These are phyloP conservation scores for Mycena haematopus DNA, from an alignment of 768 basidiomycete genomes.

Conservation along the genomic window DNA sequence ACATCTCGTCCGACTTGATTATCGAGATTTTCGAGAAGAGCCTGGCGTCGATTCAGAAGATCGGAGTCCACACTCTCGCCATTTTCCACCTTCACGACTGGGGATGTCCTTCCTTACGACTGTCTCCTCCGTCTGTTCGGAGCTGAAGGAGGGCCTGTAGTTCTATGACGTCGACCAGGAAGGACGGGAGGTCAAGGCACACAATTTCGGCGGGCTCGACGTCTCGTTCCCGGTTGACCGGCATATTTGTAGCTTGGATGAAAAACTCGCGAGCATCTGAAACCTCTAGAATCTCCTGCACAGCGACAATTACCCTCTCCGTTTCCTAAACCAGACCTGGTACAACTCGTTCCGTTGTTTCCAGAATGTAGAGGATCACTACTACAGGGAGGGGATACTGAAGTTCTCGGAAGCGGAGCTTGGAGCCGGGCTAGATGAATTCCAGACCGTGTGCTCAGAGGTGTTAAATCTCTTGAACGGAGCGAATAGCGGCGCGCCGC, in stretches of 20 bases:
- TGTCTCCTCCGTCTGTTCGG: conserved; percentile 22
- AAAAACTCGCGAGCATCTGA: no score
- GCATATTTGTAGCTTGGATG: conserved; percentile 20
- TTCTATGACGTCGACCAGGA: conserved; percentile 22
- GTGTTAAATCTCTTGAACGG: conserved; percentile 14
- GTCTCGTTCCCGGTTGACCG: conserved; percentile 22
- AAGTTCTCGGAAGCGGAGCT: not conserved
- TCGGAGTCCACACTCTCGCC: conserved; percentile 16
- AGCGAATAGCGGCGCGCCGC: conserved; percentile 12
- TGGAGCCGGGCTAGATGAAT: conserved; percentile 4
- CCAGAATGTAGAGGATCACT: conserved; percentile 11
- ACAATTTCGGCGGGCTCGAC: conserved; percentile 22
- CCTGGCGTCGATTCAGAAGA: conserved; percentile 22
- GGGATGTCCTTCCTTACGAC: conserved; percentile 12
- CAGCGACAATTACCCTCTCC: no score
- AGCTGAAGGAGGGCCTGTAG: conserved; percentile 19
- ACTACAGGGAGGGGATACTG: conserved; percentile 3
- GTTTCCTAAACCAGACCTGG: conserved; percentile 16
- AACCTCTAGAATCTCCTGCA: no score
- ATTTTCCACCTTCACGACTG: conserved; percentile 20
- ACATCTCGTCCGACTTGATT: conserved; percentile 21
- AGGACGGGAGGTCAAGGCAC: conserved; percentile 8
- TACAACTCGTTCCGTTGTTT: conserved; percentile 17
- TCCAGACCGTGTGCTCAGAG: conserved; percentile 9
- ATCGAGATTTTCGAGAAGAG: conserved; percentile 28